These are phyloP conservation scores for Entophlyctis luteolus DNA, from an alignment of 192 early-diverging fungal genomes.

Conservation along the genomic window DNA sequence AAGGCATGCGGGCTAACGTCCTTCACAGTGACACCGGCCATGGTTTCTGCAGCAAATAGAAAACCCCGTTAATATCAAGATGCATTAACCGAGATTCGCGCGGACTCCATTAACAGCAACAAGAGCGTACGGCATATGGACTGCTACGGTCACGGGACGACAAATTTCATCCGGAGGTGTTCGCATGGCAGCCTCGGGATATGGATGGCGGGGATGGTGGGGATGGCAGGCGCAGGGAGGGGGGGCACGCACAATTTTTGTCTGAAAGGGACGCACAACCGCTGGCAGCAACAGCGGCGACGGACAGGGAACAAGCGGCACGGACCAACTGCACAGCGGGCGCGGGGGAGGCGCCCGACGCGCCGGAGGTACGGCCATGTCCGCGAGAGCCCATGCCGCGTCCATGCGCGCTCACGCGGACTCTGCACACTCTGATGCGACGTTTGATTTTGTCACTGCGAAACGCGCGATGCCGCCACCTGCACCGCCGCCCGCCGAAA, in stretches of 20 bases:
- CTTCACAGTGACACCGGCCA: constrained; percentile 83
- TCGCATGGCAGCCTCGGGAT: background rate
- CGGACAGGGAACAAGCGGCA: too few species aligned
- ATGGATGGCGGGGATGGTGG: background rate
- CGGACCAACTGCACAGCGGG: too few species aligned
- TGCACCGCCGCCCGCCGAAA: background rate
- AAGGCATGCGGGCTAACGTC: constrained; percentile 95
- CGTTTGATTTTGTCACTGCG: too few species aligned
- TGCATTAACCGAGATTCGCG: background rate
- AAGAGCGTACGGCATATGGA: too few species aligned
- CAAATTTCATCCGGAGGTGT: background rate
- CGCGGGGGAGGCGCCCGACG: too few species aligned
- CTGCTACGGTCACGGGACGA: too few species aligned
- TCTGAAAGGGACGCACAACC: background rate
- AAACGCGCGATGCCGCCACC: background rate
- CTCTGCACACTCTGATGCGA: too few species aligned
- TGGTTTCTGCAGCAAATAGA: background rate
- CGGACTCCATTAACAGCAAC: background rate
- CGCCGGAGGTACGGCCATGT: too few species aligned
- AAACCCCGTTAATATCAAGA: background rate
- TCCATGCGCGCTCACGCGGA: too few species aligned
- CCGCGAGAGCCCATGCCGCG: too few species aligned
- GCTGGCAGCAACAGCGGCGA: too few species aligned
- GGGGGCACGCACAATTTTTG: background rate
- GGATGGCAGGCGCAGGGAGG: background rate